phyloP scores from a whole-genome alignment of 345 rosid genomes.

The Physaria fendleri region DNA sequence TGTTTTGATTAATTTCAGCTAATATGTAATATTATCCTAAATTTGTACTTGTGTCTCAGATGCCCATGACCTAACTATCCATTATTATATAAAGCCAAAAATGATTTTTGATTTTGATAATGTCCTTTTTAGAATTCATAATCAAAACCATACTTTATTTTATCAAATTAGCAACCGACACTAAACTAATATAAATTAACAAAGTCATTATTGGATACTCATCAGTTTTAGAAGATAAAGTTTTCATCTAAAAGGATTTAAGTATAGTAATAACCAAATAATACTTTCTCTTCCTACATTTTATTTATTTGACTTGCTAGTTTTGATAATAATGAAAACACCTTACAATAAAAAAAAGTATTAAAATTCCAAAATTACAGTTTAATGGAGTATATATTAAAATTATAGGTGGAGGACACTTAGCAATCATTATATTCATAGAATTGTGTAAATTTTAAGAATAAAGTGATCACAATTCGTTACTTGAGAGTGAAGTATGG shows the following conservation, averaged over 20 bases:
- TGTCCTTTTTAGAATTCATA: conserved; percentile 1
- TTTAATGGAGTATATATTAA: not conserved
- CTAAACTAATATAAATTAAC: not conserved
- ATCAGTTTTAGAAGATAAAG: not conserved
- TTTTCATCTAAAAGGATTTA: not conserved
- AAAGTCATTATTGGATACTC: not conserved
- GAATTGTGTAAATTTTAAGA: not conserved
- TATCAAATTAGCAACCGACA: conserved; percentile 5
- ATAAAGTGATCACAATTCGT: conserved; percentile 4
- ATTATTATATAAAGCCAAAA: conserved; percentile 3
- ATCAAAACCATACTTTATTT: not conserved
- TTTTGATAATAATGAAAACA: too few relatives aligned
- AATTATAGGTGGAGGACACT: conserved; percentile 5
- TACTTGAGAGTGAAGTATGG: conserved; percentile 14
- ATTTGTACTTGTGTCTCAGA: not conserved
- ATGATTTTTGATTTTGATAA: conserved; percentile 1
- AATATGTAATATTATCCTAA: not conserved
- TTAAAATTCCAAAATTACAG: too few relatives aligned
- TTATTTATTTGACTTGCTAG: too few relatives aligned
- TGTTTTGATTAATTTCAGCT: not conserved
- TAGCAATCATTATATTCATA: conserved; percentile 12
- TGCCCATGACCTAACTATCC: conserved; percentile 14
- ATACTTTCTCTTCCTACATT: not conserved
- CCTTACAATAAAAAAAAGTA: too few relatives aligned
- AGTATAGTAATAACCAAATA: not conserved